A percentile compares a stretch with the other conserved stretches of the same genome.
Evolutionary conservation across 345 rosid genomes (phyloP).

Genomic region (Gossypium herbaceum): DNA sequence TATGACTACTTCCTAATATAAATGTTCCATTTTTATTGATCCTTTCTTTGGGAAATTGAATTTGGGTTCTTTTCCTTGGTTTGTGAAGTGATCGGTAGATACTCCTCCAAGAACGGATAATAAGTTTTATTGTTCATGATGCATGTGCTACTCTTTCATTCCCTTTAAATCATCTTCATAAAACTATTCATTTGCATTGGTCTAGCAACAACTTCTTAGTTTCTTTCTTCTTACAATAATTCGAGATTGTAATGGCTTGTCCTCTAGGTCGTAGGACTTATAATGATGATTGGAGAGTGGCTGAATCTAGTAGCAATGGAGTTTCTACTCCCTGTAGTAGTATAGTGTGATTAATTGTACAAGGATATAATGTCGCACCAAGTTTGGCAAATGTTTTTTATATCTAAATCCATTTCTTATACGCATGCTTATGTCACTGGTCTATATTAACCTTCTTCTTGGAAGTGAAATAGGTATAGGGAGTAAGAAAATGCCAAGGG

Average conservation of each 20-base stretch:
- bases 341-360: neutral
- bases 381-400: neutral
- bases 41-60: no score
- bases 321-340: neutral
- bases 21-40: neutral
- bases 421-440: neutral
- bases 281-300: neutral
- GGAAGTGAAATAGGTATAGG: neutral
- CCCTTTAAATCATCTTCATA: no score
- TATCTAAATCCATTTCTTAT: neutral
- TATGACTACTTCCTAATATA: neutral
- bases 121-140: no score
- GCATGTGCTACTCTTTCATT: no score
- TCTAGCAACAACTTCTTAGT: neutral
- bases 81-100: neutral
- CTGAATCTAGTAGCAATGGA: neutral
- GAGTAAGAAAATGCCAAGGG: neutral
- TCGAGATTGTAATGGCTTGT: neutral
- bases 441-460: neutral
- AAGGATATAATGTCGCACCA: neutral
- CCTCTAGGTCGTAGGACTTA: neutral
- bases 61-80: neutral
- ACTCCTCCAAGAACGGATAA: no score
- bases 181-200: no score
- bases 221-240: no score